These are phyloP conservation scores for Dipodascus geniculatus DNA, from an alignment of 805 yeast species.

Conservation along the genomic window DNA sequence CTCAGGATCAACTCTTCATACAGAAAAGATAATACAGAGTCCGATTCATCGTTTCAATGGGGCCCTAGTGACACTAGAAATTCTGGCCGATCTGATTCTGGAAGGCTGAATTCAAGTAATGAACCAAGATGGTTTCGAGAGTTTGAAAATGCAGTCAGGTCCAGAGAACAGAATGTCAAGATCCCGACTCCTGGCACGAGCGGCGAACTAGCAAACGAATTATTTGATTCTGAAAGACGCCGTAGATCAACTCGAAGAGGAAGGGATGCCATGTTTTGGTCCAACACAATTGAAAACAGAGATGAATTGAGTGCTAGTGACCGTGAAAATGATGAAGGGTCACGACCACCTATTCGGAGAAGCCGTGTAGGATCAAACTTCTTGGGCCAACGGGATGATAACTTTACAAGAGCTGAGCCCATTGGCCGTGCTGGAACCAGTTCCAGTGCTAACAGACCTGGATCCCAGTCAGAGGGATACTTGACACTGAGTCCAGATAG, in stretches of 20 bases:
- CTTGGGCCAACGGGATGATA: neutral
- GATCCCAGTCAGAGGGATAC: neutral
- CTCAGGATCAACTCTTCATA: neutral
- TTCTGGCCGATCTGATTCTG: neutral
- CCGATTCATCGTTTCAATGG: neutral
- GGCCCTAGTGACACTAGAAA: neutral
- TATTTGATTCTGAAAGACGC: neutral
- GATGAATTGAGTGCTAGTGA: neutral
- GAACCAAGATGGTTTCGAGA: constrained; percentile 1
- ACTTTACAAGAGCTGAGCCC: neutral
- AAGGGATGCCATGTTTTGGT: neutral
- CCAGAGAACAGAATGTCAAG: neutral
- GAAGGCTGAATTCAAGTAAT: neutral
- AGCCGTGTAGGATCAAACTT: neutral
- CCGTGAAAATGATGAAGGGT: neutral
- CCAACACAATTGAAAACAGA: neutral
- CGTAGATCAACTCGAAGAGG: neutral
- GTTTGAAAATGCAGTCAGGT: neutral
- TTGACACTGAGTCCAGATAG: neutral
- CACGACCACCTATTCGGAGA: neutral
- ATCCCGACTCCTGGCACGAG: neutral
- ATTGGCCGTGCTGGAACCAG: neutral
- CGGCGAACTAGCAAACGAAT: neutral
- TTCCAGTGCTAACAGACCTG: neutral
- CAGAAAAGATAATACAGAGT: neutral